These are phyloP conservation scores for Globisporangium alternatum DNA, from an alignment of 352 stramenopile genomes.

Conservation along the genomic window DNA sequence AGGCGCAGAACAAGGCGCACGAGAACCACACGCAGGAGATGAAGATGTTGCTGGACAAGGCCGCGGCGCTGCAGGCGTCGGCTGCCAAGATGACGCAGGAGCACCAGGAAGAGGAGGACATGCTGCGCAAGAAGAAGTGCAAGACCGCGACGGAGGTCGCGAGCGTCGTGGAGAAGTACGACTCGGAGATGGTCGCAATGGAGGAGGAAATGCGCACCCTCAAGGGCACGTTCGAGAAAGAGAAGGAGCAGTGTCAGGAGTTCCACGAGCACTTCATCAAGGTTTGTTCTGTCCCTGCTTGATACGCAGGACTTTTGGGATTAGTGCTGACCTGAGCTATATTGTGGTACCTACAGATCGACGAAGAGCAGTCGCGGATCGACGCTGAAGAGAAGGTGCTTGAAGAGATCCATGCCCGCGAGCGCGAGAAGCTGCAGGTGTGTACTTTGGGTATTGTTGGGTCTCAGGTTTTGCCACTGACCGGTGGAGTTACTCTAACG, in stretches of 20 bases:
- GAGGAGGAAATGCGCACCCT: slow-evolving; percentile 51
- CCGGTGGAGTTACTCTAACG: background rate
- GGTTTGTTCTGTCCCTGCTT: slow-evolving; percentile 19
- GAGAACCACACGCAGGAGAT: slow-evolving; percentile 82
- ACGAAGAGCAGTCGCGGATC: slow-evolving; percentile 84
- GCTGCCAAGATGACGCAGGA: slow-evolving; percentile 73
- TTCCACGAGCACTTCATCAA: slow-evolving; percentile 85
- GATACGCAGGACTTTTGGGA: background rate
- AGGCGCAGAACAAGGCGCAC: slow-evolving; percentile 65
- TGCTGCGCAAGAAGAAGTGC: slow-evolving; percentile 78
- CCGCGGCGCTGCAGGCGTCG: slow-evolving; percentile 46
- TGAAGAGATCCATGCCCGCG: slow-evolving; percentile 59
- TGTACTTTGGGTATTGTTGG: slow-evolving; percentile 9
- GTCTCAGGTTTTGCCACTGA: background rate
- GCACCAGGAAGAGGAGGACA: slow-evolving; percentile 80
- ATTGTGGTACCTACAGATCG: slow-evolving; percentile 36
- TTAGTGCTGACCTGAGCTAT: too few species aligned
- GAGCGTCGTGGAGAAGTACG: slow-evolving; percentile 72
- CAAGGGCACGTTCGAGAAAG: slow-evolving; percentile 36
- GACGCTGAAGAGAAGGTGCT: slow-evolving; percentile 75
- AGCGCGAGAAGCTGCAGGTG: slow-evolving; percentile 77
- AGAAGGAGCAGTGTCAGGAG: slow-evolving; percentile 59
- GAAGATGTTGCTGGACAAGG: slow-evolving; percentile 59
- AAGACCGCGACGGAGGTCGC: slow-evolving; percentile 76
- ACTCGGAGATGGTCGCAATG: slow-evolving; percentile 67